phyloP scores from a whole-genome alignment of 495 filamentous ascomycete genomes.

The Glutinoglossum americanum region DNA sequence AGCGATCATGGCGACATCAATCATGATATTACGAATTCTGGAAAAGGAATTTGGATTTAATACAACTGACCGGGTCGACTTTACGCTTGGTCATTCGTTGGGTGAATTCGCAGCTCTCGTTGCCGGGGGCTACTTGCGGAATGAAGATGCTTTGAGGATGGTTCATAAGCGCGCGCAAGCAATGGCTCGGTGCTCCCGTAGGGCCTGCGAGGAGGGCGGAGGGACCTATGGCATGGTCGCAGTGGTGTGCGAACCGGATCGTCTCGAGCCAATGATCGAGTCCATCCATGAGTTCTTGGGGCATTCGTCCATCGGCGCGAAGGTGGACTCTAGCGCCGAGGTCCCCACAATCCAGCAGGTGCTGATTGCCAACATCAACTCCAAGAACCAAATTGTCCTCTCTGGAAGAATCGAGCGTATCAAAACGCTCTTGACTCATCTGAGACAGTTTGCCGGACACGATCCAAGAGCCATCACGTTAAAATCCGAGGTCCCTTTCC shows the following conservation, averaged over 20 bases:
- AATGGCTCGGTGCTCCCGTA: conserved; percentile 56
- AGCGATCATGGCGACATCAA: conserved; percentile 83
- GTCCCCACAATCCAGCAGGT: conserved; percentile 64
- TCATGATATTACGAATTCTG: conserved; percentile 76
- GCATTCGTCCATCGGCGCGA: conserved; percentile 36
- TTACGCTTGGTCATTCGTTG: conserved; percentile 81
- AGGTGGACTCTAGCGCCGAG: conserved; percentile 42
- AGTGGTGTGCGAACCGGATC: conserved; percentile 61
- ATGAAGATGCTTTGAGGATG: conserved; percentile 55
- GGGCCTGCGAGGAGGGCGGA: conserved; percentile 37
- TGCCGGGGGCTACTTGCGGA: conserved; percentile 52
- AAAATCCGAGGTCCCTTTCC: conserved; percentile 81
- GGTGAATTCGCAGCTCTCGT: conserved; percentile 89
- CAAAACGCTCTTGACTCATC: conserved; percentile 63
- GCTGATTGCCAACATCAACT: conserved; percentile 83
- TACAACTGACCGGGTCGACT: conserved; percentile 42
- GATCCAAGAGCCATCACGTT: conserved; percentile 75
- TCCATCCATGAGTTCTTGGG: conserved; percentile 67
- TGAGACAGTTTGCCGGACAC: conserved; percentile 81
- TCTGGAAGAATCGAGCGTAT: conserved; percentile 75
- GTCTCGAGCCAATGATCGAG: conserved; percentile 41
- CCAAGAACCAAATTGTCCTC: conserved; percentile 87
- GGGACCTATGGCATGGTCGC: conserved; percentile 83
- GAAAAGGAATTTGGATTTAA: conserved; percentile 69
- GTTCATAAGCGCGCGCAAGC: conserved; percentile 61